phyloP scores from a whole-genome alignment of 495 filamentous ascomycete genomes.

The Penicillium verhagenii region DNA sequence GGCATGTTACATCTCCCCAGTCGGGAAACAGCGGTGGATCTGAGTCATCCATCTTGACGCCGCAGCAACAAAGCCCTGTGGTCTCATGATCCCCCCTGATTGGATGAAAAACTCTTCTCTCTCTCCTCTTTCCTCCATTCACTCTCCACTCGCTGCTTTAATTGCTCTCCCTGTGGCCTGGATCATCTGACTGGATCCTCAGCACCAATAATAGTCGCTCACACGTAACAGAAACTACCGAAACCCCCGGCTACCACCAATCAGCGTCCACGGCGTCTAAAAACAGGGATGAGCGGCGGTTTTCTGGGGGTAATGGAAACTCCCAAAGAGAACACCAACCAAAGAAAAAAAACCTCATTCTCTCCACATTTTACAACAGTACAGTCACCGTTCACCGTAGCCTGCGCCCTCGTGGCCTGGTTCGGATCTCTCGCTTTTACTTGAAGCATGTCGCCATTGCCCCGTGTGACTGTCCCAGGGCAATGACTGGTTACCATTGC shows the following conservation, averaged over 20 bases:
- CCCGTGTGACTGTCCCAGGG: constrained; percentile 11
- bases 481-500: constrained; percentile 17
- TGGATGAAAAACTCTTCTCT: constrained; percentile 1
- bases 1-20: background rate
- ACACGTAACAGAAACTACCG: constrained; percentile 44
- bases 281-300: constrained; percentile 17
- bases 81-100: background rate
- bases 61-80: constrained; percentile 13
- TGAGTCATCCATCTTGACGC: constrained; percentile 8
- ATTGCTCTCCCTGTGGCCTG: background rate
- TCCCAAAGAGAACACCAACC: background rate
- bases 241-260: no score
- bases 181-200: constrained; percentile 32
- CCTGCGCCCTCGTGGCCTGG: constrained; percentile 15
- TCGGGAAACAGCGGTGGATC: background rate
- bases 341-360: constrained; percentile 17
- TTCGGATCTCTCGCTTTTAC: constrained; percentile 3
- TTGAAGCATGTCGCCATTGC: constrained; percentile 12
- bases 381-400: constrained; percentile 9
- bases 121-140: constrained; percentile 3
- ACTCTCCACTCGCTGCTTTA: constrained; percentile 17
- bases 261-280: constrained; percentile 16
- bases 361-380: constrained; percentile 2
- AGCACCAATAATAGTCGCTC: constrained; percentile 15
- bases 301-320: constrained; percentile 31